phyloP scores from a whole-genome alignment of 306 rosid genomes.

The Vigna nakashimae region DNA sequence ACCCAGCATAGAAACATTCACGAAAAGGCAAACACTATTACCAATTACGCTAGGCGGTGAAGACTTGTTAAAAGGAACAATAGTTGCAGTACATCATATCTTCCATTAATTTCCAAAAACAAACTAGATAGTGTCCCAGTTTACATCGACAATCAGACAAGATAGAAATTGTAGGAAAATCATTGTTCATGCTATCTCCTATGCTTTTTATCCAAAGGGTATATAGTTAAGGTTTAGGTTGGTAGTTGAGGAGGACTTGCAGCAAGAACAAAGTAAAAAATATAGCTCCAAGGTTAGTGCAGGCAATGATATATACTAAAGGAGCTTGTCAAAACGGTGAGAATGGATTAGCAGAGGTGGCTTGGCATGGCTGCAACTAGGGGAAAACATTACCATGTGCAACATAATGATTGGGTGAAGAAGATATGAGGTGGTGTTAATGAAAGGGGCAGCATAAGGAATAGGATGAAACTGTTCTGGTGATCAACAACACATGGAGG shows the following conservation, averaged over 20 bases:
- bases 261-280: neutral
- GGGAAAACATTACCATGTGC: neutral
- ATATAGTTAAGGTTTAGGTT: neutral
- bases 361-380: conserved; percentile 14
- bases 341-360: neutral
- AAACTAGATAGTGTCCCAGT: neutral
- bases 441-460: conserved; percentile 24
- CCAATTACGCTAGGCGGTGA: conserved; percentile 10
- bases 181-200: conserved; percentile 6
- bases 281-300: neutral
- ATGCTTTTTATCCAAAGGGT: neutral
- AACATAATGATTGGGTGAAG: conserved; percentile 4
- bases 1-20: conserved; percentile 24
- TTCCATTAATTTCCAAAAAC: neutral
- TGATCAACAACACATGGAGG: conserved; percentile 3
- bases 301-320: neutral
- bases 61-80: no score
- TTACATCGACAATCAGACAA: neutral
- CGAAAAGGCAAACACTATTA: conserved; percentile 4
- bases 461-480: conserved; percentile 2
- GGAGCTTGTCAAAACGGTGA: neutral
- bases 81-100: neutral
- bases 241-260: neutral
- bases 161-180: neutral
- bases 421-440: neutral